Conservation (phyloP, 2,329 filamentous ascomycete species). For the Onygenales sp. region DNA sequence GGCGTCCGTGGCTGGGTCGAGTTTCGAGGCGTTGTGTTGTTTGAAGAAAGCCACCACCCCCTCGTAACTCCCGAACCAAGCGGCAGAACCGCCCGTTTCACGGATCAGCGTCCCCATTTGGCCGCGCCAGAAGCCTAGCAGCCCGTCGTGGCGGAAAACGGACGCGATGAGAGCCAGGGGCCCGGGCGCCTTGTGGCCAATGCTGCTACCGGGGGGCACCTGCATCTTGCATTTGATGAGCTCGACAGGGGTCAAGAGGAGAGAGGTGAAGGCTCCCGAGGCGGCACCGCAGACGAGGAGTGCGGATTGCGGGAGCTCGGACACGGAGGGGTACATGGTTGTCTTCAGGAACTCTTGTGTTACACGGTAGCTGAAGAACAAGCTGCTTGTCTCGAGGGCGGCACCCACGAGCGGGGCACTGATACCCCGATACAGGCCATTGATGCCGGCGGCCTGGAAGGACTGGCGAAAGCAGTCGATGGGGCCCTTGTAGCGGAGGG, state of each 20-base stretch:
- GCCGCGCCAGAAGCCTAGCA: slow-evolving; percentile 88
- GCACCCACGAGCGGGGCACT: slow-evolving; percentile 83
- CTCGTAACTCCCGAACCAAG: slow-evolving; percentile 92
- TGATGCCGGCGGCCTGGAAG: slow-evolving; percentile 63
- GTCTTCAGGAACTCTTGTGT: slow-evolving; percentile 55
- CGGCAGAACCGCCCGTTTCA: slow-evolving; percentile 84
- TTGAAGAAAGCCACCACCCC: slow-evolving; percentile 65
- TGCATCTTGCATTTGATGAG: slow-evolving; percentile 98
- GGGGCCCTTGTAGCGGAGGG: slow-evolving; percentile 75
- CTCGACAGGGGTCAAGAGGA: slow-evolving; percentile 89
- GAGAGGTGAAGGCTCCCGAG: slow-evolving; percentile 63
- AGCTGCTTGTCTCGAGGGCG: slow-evolving; percentile 78
- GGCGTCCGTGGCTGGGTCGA: slow-evolving; percentile 1
- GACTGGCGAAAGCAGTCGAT: slow-evolving; percentile 89
- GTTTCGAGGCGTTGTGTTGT: slow-evolving; percentile 38
- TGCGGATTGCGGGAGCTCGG: slow-evolving; percentile 58
- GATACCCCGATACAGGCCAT: slow-evolving; percentile 82
- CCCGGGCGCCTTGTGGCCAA: slow-evolving; percentile 41
- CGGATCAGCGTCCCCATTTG: slow-evolving; percentile 88
- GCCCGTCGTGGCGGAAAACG: slow-evolving; percentile 71
- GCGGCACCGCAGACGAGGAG: slow-evolving; percentile 74
- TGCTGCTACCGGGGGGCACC: slow-evolving; percentile 48
- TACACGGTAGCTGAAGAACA: slow-evolving; percentile 84
- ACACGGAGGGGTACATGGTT: slow-evolving; percentile 42
- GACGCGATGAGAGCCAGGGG: slow-evolving; percentile 65